Evolutionary conservation across 2,329 filamentous ascomycete genomes (phyloP).

Genomic region (Aureobasidium sp.): DNA sequence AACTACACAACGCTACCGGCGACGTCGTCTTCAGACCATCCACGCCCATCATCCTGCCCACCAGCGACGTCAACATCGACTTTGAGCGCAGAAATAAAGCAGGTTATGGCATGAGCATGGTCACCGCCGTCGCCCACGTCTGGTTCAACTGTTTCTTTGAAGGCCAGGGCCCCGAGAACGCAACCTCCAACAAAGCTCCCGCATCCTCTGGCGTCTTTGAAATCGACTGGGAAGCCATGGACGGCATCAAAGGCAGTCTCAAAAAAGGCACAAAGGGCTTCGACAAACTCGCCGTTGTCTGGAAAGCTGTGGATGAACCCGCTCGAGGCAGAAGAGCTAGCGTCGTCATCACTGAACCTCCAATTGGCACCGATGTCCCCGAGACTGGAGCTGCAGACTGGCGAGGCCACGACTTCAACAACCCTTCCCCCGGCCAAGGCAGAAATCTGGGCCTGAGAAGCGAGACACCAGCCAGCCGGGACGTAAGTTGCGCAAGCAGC

Average conservation of each 20-base stretch:
- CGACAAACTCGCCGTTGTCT: conserved; percentile 77
- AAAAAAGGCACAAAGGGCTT: conserved; percentile 75
- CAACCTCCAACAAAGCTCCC: conserved; percentile 51
- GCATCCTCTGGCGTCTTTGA: conserved; percentile 64
- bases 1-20: conserved; percentile 40
- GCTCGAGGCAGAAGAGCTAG: conserved; percentile 18
- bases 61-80: conserved; percentile 82
- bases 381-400: conserved; percentile 67
- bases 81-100: conserved; percentile 80
- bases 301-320: conserved; percentile 46
- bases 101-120: conserved; percentile 69
- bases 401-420: conserved; percentile 45
- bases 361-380: conserved; percentile 57
- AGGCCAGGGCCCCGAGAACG: conserved; percentile 62
- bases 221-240: conserved; percentile 70
- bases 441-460: conserved; percentile 61
- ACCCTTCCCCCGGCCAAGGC: conserved; percentile 28
- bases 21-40: conserved; percentile 72
- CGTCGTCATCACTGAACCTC: conserved; percentile 56
- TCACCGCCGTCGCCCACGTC: conserved; percentile 85
- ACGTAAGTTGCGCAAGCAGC: conserved; percentile 60
- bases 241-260: conserved; percentile 85
- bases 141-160: conserved; percentile 98
- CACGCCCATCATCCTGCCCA: conserved; percentile 60
- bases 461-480: conserved; percentile 55